These are phyloP conservation scores for Aspergillus caelatus DNA, from an alignment of 2,329 filamentous ascomycete species.

Conservation along the genomic window DNA sequence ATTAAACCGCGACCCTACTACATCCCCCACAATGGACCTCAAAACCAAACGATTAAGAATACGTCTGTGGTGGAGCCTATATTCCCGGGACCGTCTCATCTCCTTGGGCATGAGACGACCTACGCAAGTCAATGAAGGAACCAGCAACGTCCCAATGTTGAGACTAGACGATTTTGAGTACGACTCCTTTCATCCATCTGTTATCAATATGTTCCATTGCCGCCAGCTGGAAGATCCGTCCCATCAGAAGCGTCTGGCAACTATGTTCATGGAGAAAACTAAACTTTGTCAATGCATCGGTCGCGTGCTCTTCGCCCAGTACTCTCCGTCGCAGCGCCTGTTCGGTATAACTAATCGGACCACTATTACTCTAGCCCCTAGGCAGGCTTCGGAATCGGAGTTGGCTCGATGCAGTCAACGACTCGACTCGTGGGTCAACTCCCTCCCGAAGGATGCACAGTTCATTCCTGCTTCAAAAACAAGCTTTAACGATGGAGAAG, in stretches of 20 bases:
- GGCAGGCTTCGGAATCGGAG: slow-evolving; percentile 76
- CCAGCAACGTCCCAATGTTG: slow-evolving; percentile 90
- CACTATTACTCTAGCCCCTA: slow-evolving; percentile 80
- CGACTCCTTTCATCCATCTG: slow-evolving; percentile 64
- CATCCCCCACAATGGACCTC: slow-evolving; percentile 18
- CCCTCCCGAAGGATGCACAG: slow-evolving; percentile 69
- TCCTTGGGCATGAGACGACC: slow-evolving; percentile 87
- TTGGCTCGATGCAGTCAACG: slow-evolving; percentile 75
- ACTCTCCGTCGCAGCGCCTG: slow-evolving; percentile 79
- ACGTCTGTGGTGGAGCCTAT: slow-evolving; percentile 92
- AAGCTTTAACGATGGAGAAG: slow-evolving; percentile 54
- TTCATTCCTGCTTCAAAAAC: slow-evolving; percentile 66
- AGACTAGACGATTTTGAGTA: slow-evolving; percentile 78
- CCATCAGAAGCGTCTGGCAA: slow-evolving; percentile 74
- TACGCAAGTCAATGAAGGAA: slow-evolving; percentile 84
- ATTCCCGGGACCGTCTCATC: slow-evolving; percentile 86
- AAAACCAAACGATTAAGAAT: slow-evolving; percentile 68
- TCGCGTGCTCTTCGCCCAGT: slow-evolving; percentile 81
- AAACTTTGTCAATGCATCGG: slow-evolving; percentile 85
- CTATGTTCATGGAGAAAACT: slow-evolving; percentile 85
- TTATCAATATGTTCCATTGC: slow-evolving; percentile 65
- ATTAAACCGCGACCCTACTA: slow-evolving; percentile 22
- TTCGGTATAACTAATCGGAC: slow-evolving; percentile 68
- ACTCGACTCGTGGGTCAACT: slow-evolving; percentile 72
- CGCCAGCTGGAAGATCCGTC: slow-evolving; percentile 69